Evolutionary conservation across 305 asterid genomes (phyloP).

Genomic region (Striga hermonthica): DNA sequence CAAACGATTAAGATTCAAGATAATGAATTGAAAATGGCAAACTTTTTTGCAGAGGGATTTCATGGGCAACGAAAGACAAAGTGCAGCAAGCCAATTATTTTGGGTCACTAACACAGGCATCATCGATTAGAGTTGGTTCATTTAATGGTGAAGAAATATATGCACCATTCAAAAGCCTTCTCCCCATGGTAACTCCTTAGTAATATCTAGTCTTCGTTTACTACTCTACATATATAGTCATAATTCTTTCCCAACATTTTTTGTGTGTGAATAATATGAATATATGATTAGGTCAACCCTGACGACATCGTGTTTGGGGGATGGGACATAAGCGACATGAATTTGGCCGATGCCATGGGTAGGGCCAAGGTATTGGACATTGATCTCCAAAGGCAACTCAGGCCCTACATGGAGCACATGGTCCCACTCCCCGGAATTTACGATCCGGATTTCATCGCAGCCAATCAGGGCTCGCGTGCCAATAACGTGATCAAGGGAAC

Average conservation of each 20-base stretch:
- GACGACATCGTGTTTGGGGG: conserved; percentile 92
- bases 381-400: conserved; percentile 86
- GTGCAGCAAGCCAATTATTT: conserved; percentile 88
- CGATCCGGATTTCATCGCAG: conserved; percentile 95
- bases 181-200: conserved; percentile 66
- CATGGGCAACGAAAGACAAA: conserved; percentile 95
- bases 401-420: conserved; percentile 98
- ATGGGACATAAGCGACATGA: conserved; percentile 96
- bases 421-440: conserved; percentile 98
- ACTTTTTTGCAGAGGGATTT: conserved; percentile 77
- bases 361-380: conserved; percentile 85
- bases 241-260: no score
- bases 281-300: conserved; percentile 75
- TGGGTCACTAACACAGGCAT: conserved; percentile 92
- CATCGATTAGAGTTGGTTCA: conserved; percentile 84
- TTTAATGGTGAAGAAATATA: conserved; percentile 93
- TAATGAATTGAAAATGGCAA: no score
- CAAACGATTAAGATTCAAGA: no score
- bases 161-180: conserved; percentile 93
- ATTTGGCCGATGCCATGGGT: conserved; percentile 93
- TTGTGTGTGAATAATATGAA: no score
- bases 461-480: conserved; percentile 91
- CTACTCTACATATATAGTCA: neutral
- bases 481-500: conserved; percentile 78
- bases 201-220: neutral